Conservation (phyloP, 352 stramenopile genomes). For the Poterioochromonas sp. region DNA sequence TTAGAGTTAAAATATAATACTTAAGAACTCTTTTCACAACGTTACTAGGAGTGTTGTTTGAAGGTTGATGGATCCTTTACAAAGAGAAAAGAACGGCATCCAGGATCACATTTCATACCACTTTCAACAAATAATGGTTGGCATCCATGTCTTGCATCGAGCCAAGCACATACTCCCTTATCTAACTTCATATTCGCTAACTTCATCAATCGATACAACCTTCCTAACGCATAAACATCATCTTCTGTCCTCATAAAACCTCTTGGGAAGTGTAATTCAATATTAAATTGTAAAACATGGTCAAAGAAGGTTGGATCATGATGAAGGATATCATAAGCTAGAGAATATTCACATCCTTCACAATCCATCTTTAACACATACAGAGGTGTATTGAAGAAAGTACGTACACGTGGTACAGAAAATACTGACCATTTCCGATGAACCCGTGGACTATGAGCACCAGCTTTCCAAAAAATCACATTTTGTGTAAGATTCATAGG, state of each 20-base stretch:
- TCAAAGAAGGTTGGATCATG: constrained; percentile 48
- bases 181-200: constrained; percentile 47
- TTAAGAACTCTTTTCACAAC: no score
- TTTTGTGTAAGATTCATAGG: constrained; percentile 26
- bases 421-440: neutral
- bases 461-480: neutral
- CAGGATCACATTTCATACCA: neutral
- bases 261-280: constrained; percentile 48
- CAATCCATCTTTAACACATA: constrained; percentile 50
- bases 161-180: neutral
- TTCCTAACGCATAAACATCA: constrained; percentile 49
- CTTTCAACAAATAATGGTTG: neutral
- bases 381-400: constrained; percentile 46
- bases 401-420: constrained; percentile 38
- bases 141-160: neutral
- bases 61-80: no score
- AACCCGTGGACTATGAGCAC: neutral
- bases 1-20: no score
- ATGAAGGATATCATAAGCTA: constrained; percentile 47
- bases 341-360: constrained; percentile 48
- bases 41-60: no score
- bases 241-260: constrained; percentile 47
- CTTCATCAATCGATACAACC: constrained; percentile 48
- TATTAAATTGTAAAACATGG: constrained; percentile 48
- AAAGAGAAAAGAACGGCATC: neutral